Base-by-base conservation (phyloP, 2,329 filamentous ascomycete genomes). In the Dactylellina cionopaga region DNA sequence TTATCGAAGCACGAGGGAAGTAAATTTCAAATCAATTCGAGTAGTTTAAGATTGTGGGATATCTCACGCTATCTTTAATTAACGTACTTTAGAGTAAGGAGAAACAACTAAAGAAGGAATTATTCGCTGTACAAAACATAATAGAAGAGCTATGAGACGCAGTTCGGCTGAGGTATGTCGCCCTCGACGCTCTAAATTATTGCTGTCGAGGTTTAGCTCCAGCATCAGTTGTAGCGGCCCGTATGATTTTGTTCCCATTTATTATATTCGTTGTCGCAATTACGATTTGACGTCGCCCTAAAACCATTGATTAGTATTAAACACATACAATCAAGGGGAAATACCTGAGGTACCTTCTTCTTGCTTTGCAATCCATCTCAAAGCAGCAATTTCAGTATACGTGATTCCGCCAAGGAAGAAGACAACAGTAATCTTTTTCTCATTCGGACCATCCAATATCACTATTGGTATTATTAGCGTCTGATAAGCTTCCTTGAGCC, bases 371-470 rank as follows among this genome's bases (percentile, higher is more conserved):
- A 99, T 90, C 79, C 96, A 98, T 60, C 96, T 86, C 79, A 99
- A 80, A 17, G 96, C 95, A 39, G 96, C 92, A 79, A 99, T 94
- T 81, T 99, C 95, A 0, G 95, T 94, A 79, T 96, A 96, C 0
- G 92, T 97, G 62, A 99, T 91, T 1, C 95, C 96, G n/a, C 95
- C 95, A 15, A 99, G 83, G 81, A 98, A 98, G 76, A 98, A 96
- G n/a, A 99, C 89, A 78, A 97, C 91, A 0, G 96, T 90, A 0
- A 91, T 94, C 83, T 96, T 96, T 79, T 88, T 89, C 54, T 87
- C 87, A 13, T 86, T 86, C 51, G 84, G 88, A 0, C 92, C 92
- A 47, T 92, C 91, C 37, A 99, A 83, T 24, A 96, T 77, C 62
- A 74, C 68, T 72, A 49, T 15, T 15, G 37, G 5, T 13, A 13